A percentile compares a stretch with the other conserved stretches of the same genome.
Conservation (phyloP, 2,329 filamentous ascomycete species). For the Colletotrichum cereale region DNA sequence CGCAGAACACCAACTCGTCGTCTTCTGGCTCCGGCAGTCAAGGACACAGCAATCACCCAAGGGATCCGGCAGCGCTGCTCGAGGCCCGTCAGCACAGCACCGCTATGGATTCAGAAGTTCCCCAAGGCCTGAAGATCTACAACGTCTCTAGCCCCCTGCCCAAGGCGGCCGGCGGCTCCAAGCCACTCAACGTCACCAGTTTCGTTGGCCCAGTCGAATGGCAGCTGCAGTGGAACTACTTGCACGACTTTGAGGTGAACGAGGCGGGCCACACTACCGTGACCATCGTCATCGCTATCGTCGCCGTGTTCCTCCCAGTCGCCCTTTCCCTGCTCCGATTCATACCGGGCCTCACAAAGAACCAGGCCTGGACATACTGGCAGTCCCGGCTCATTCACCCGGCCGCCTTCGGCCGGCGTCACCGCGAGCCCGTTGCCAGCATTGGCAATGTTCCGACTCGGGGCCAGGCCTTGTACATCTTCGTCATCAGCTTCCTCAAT, state of each 20-base stretch:
- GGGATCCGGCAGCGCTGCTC: background rate
- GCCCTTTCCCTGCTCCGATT: constrained; percentile 51
- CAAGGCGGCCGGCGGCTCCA: constrained; percentile 39
- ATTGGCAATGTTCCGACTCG: constrained; percentile 50
- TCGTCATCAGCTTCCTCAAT: constrained; percentile 51
- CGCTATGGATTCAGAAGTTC: background rate
- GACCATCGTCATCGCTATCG: constrained; percentile 44
- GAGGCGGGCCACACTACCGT: constrained; percentile 46
- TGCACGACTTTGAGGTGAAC: constrained; percentile 64
- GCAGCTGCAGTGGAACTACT: constrained; percentile 60
- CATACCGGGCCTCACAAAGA: constrained; percentile 46
- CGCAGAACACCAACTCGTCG: background rate
- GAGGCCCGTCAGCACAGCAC: constrained; percentile 37
- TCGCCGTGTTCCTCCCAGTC: constrained; percentile 49
- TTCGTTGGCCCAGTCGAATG: constrained; percentile 5
- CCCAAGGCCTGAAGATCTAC: constrained; percentile 6
- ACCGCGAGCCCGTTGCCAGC: constrained; percentile 49
- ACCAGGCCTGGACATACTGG: constrained; percentile 9
- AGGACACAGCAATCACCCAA: background rate
- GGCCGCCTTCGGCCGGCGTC: constrained; percentile 47
- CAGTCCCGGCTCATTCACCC: constrained; percentile 47
- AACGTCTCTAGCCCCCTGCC: background rate
- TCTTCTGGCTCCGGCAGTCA: background rate
- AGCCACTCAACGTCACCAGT: constrained; percentile 34
- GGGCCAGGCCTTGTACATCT: constrained; percentile 52